Percentiles rank a stretch among this genome's conserved stretches.
These are phyloP conservation scores for Cryptococcus deneoformans DNA, from an alignment of 1,284 basidiomycete genomes.

Conservation along the genomic window DNA sequence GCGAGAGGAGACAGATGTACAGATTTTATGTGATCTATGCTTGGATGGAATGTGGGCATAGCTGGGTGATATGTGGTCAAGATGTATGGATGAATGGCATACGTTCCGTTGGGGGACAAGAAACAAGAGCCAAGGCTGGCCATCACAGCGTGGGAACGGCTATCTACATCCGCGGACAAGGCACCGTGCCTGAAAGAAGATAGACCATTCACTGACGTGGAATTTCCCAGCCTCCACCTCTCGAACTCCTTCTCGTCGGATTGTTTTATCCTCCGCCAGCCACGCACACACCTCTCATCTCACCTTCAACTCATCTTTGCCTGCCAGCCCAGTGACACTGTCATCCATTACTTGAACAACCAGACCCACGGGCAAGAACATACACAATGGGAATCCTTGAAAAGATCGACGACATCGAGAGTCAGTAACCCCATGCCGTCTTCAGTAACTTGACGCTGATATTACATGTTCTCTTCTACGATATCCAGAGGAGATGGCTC, in stretches of 20 bases:
- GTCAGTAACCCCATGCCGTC: constrained; percentile 47
- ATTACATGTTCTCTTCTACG: not conserved
- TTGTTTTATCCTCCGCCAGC: too few relatives aligned
- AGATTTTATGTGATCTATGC: constrained; percentile 15
- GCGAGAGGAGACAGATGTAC: constrained; percentile 7
- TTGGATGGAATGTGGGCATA: constrained; percentile 28
- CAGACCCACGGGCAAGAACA: not conserved
- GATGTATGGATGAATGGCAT: not conserved
- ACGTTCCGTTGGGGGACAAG: not conserved
- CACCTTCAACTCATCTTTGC: not conserved
- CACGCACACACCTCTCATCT: not conserved
- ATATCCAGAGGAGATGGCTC: constrained; percentile 85
- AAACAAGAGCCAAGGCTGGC: not conserved
- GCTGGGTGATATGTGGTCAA: not conserved
- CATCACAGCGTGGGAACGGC: not conserved
- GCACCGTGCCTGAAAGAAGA: not conserved
- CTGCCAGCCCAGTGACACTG: too few relatives aligned
- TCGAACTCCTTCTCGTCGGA: not conserved
- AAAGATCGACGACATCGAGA: constrained; percentile 95
- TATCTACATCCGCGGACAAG: not conserved
- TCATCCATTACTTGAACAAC: not conserved
- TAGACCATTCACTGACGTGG: not conserved
- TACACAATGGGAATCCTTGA: constrained; percentile 79
- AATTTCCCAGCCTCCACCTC: not conserved
- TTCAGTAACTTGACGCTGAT: constrained; percentile 3